Percentiles rank a stretch among this genome's conserved stretches.
These are phyloP conservation scores for Saprolegnia parasitica DNA, from an alignment of 352 stramenopile species.

Conservation along the genomic window DNA sequence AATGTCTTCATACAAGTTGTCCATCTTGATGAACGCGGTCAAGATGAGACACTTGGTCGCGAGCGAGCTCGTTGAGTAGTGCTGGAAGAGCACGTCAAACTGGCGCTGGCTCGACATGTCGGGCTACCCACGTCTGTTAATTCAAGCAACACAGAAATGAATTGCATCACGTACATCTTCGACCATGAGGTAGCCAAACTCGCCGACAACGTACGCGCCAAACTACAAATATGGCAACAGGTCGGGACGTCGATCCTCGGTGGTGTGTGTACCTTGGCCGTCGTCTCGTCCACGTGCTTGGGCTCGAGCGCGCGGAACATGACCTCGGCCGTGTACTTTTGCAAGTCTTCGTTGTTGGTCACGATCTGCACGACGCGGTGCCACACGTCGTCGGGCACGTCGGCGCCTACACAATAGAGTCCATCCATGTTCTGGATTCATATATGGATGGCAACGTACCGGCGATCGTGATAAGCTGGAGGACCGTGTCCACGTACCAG, in stretches of 20 bases:
- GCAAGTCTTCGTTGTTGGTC: slow-evolving; percentile 95
- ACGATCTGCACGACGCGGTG: slow-evolving; percentile 99
- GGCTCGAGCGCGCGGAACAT: slow-evolving; percentile 93
- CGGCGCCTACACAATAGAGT: slow-evolving; percentile 69
- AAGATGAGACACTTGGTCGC: slow-evolving; percentile 92
- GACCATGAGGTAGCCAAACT: slow-evolving; percentile 96
- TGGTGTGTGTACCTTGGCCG: slow-evolving; percentile 87
- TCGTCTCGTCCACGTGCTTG: slow-evolving; percentile 92
- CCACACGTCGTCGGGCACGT: slow-evolving; percentile 96
- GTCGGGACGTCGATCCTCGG: neutral
- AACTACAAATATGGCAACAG: slow-evolving; percentile 33
- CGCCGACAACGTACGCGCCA: slow-evolving; percentile 94
- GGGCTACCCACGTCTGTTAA: slow-evolving; percentile 48
- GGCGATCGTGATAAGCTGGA: slow-evolving; percentile 95
- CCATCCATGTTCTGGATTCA: slow-evolving; percentile 26
- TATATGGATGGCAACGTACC: slow-evolving; percentile 32
- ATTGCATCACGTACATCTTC: slow-evolving; percentile 42
- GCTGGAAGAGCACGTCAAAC: slow-evolving; percentile 95
- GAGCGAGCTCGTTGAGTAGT: slow-evolving; percentile 85
- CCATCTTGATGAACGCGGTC: slow-evolving; percentile 96
- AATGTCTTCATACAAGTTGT: slow-evolving; percentile 78
- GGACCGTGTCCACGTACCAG: slow-evolving; percentile 97
- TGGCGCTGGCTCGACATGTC: slow-evolving; percentile 90
- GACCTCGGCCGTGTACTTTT: slow-evolving; percentile 92
- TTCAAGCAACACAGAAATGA: no score